A percentile compares a stretch with the other conserved stretches of the same genome.
These are phyloP conservation scores for Ceratobasidium theobromae DNA, from an alignment of 1,284 basidiomycete genomes.

Conservation along the genomic window DNA sequence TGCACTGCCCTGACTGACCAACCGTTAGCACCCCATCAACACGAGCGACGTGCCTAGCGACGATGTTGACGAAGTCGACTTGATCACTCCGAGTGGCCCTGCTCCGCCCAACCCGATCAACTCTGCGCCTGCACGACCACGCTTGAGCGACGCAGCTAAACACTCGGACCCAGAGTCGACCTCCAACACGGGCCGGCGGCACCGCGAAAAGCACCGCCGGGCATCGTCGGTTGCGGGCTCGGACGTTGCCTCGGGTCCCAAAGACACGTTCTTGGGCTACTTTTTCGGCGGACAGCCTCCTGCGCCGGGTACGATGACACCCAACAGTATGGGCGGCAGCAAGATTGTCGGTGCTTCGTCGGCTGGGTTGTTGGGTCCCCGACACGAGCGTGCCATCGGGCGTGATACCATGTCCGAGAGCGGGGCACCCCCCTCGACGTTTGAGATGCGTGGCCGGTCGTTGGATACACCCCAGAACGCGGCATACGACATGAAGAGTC, in stretches of 20 bases:
- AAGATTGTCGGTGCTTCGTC: slow-evolving; percentile 28
- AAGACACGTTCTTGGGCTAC: slow-evolving; percentile 92
- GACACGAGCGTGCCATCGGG: slow-evolving; percentile 21
- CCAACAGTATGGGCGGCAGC: slow-evolving; percentile 36
- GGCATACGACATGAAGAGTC: slow-evolving; percentile 97
- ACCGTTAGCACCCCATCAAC: slow-evolving; percentile 21
- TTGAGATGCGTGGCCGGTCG: slow-evolving; percentile 57
- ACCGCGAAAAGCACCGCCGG: slow-evolving; percentile 10
- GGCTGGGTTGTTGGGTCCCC: slow-evolving; percentile 26
- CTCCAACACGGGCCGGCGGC: neutral
- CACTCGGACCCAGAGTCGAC: slow-evolving; percentile 16
- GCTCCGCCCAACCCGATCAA: slow-evolving; percentile 42
- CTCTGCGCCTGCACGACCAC: neutral
- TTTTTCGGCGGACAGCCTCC: slow-evolving; percentile 87
- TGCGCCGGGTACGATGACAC: slow-evolving; percentile 15
- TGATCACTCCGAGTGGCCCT: slow-evolving; percentile 46
- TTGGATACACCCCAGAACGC: slow-evolving; percentile 73
- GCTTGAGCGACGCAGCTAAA: neutral
- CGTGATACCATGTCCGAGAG: slow-evolving; percentile 29
- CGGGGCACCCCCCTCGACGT: slow-evolving; percentile 1
- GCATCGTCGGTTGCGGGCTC: slow-evolving; percentile 22
- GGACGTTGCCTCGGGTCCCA: slow-evolving; percentile 49
- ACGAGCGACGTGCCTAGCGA: slow-evolving; percentile 49
- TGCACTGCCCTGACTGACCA: neutral
- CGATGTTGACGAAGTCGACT: slow-evolving; percentile 59